phyloP scores from a whole-genome alignment of 768 basidiomycete genomes.

The Rhodotorula babjevae region DNA sequence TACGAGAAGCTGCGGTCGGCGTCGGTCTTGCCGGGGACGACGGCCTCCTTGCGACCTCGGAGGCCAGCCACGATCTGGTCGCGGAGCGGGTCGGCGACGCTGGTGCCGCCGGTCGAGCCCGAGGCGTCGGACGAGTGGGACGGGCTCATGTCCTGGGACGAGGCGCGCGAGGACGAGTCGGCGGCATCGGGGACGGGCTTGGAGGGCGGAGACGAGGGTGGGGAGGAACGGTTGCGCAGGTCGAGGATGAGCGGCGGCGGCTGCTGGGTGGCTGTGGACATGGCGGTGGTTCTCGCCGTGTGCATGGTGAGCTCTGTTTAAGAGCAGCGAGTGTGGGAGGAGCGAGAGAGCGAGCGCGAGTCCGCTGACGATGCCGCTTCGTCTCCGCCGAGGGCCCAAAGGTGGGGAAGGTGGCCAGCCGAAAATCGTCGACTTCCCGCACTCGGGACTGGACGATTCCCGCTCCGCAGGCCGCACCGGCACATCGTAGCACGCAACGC shows the following conservation, averaged over 20 bases:
- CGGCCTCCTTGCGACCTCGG: not conserved
- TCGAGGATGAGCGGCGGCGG: slow-evolving; percentile 16
- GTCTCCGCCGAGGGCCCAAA: no score
- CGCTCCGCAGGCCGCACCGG: no score
- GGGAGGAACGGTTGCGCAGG: slow-evolving; percentile 10
- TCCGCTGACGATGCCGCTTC: not conserved
- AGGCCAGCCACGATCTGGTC: slow-evolving; percentile 30
- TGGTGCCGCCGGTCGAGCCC: not conserved
- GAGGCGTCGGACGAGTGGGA: not conserved
- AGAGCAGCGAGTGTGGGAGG: not conserved
- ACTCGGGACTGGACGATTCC: no score
- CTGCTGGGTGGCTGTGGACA: not conserved
- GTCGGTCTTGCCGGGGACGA: slow-evolving; percentile 19
- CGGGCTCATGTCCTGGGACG: not conserved
- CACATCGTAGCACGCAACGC: no score
- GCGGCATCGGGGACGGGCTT: not conserved
- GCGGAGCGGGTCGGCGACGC: slow-evolving; percentile 16
- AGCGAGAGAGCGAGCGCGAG: no score
- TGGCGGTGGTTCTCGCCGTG: not conserved
- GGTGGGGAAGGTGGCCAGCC: not conserved
- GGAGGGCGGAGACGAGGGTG: not conserved
- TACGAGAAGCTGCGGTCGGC: slow-evolving; percentile 21
- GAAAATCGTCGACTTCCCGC: no score
- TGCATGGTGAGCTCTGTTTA: not conserved
- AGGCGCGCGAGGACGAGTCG: not conserved